Base-by-base conservation (phyloP, 2,329 filamentous ascomycete species). In the Xylaria sp. region DNA sequence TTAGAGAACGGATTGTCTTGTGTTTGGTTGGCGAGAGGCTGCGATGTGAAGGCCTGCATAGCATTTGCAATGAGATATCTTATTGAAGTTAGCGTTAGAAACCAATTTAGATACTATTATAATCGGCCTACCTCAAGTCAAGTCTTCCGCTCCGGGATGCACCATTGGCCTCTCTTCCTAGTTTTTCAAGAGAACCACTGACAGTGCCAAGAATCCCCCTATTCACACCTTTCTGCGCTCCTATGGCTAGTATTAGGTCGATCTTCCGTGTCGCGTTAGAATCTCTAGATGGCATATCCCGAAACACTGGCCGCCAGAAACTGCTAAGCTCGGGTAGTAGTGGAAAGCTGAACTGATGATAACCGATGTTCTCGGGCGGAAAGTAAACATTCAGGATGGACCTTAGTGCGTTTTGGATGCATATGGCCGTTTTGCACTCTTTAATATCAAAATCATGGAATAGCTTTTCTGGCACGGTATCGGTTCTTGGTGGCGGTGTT, bases 11-110 rank as follows among this genome's bases (percentile, higher is more conserved):
- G 86, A 69, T 86, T 87, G 63, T 84, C 83, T 36, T 82, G 80
- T 3, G 81, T 81, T 66, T 87, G 85, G 61, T 82, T 82, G 3
- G 82, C 74, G 7, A 85, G 76, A 1, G 82, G 82, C 64, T 86
- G 86, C 1, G 83, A 79, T 5, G 83, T 86, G 68, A 85, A 86
- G 0, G 82, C 80, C 74, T 89, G 87, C 83, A 90, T 87, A 4
- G 85, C 86, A 69, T 84, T 88, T 70, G 84, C 84, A 61, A 89
- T 84, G 56, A 90, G 80, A 70, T 87, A 89, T 68, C 87, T 89
- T 45, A 15, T 3, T 0, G 49, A 17, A 11, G 51, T 71, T 55
- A 72, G 63, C 44, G 55, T 31, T 31, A 13, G 6, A n/a, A 45
- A 47, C n/a, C 38, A 53, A 2, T 20, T 33, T 33, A 13, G 11